Evolutionary conservation across 306 rosid genomes (phyloP).

Genomic region (Chamaecrista fasciculata): DNA sequence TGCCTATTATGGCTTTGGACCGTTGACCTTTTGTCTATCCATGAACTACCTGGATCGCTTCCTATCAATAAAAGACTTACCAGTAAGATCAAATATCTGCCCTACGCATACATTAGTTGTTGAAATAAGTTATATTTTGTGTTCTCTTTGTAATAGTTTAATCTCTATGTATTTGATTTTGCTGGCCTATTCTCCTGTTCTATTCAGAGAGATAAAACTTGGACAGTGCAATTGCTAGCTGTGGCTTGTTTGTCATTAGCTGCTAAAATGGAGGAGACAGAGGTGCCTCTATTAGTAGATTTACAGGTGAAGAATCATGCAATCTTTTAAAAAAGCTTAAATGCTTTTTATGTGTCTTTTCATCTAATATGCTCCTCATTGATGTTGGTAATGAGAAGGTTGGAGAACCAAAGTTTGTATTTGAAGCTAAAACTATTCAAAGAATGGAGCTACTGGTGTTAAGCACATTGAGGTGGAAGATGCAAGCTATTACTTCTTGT

Average conservation of each 20-base stretch:
- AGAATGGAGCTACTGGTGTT: conserved; percentile 79
- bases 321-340: conserved; percentile 12
- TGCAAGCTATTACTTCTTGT: conserved; percentile 73
- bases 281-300: conserved; percentile 64
- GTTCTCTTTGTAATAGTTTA: conserved; percentile 18
- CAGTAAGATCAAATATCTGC: conserved; percentile 50
- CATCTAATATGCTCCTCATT: conserved; percentile 4
- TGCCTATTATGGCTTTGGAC: conserved; percentile 69
- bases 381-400: conserved; percentile 46
- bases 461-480: conserved; percentile 78
- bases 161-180: conserved; percentile 22
- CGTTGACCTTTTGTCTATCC: conserved; percentile 63
- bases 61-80: conserved; percentile 62
- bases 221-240: conserved; percentile 78
- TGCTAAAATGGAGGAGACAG: conserved; percentile 78
- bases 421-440: conserved; percentile 70
- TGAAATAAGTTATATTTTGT: conserved; percentile 23
- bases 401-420: conserved; percentile 75
- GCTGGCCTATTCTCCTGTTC: conserved; percentile 18
- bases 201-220: conserved; percentile 55
- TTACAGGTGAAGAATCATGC: conserved; percentile 60
- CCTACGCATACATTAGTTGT: conserved; percentile 17
- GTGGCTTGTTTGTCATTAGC: conserved; percentile 86
- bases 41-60: conserved; percentile 94
- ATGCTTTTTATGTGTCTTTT: conserved; percentile 10